Conservation (phyloP, 2,329 filamentous ascomycete genomes). For the Aureobasidium mangrovei region DNA sequence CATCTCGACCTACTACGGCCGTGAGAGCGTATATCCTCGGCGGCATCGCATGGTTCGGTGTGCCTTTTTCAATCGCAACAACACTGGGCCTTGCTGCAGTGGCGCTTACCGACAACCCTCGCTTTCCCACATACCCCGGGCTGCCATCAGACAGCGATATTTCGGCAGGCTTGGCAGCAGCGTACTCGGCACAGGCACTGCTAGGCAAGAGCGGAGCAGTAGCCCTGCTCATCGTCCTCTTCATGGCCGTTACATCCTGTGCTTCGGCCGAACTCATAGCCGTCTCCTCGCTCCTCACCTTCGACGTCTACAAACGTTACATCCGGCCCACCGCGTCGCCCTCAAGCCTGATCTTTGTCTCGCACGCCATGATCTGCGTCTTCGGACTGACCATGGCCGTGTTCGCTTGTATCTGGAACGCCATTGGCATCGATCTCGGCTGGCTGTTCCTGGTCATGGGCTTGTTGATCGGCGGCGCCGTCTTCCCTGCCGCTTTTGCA, state of each 20-base stretch:
- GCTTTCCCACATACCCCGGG: slow-evolving; percentile 34
- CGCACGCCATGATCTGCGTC: slow-evolving; percentile 32
- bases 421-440: slow-evolving; percentile 32
- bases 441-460: slow-evolving; percentile 36
- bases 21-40: slow-evolving; percentile 34
- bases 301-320: slow-evolving; percentile 35
- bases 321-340: slow-evolving; percentile 30
- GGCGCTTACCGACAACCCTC: slow-evolving; percentile 36
- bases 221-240: slow-evolving; percentile 19
- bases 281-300: slow-evolving; percentile 32
- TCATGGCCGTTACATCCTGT: slow-evolving; percentile 25
- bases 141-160: slow-evolving; percentile 17
- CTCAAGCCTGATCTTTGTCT: slow-evolving; percentile 31
- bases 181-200: slow-evolving; percentile 20
- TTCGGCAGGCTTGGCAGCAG: slow-evolving; percentile 20
- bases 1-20: slow-evolving; percentile 29
- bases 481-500: slow-evolving; percentile 27
- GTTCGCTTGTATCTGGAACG: slow-evolving; percentile 26
- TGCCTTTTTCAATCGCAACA: slow-evolving; percentile 40
- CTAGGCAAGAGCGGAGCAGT: slow-evolving; percentile 21
- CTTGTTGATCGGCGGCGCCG: slow-evolving; percentile 34
- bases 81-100: slow-evolving; percentile 39
- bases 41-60: slow-evolving; percentile 41
- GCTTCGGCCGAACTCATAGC: slow-evolving; percentile 32
- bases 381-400: slow-evolving; percentile 34